Evolutionary conservation across 2,329 filamentous ascomycete genomes (phyloP), one percentile per base, ranked within the genome.

Genomic region (Aureobasidium pullulans): DNA sequence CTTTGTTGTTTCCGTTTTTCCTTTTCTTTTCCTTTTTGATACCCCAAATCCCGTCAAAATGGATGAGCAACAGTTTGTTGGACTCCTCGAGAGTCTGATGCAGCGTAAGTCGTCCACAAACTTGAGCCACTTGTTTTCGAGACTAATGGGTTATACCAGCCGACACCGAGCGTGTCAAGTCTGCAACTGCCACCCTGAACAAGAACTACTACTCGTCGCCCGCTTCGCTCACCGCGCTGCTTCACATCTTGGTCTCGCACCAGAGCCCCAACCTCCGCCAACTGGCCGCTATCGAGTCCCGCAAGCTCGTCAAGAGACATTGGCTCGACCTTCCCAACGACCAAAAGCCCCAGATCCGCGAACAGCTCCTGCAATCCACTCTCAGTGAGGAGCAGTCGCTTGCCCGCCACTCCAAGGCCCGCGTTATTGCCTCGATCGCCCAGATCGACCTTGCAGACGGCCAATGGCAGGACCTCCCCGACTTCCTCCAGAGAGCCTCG

Each of bases 121-220:
- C 7, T 53, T 59, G 23, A 52, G 53, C 28, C 48, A 56, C 36
- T 44, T 49, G 42, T 37, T n/a, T 42, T 42, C 23, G n/a, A 13
- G 10, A 32, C 48, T 50, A 50, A 56, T 60, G 65, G 49, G 53
- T 34, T 32, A 63, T 28, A 68, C 39, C 70, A 96, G 91, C 94
- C 71, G 87, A 96, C 76, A 96, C 91, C 66, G 85, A 89, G 67
- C 85, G 86, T 62, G 70, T 75, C 62, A 75, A 96, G 83, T 85
- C 88, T 66, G 90, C 92, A 64, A 99, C 93, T 16, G 85, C 88
- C 61, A 86, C 91, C 69, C 84, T 97, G 62, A 92, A 96, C 76
- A 94, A 95, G 76, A 89, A 89, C 76, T 97, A 90, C 81, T 97
- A 96, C 79, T 86, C 85, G 69, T 84, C 90, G 66, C 88, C 93